These are phyloP conservation scores for Pelargonium australe DNA, from an alignment of 441 rosid genomes.

Conservation along the genomic window DNA sequence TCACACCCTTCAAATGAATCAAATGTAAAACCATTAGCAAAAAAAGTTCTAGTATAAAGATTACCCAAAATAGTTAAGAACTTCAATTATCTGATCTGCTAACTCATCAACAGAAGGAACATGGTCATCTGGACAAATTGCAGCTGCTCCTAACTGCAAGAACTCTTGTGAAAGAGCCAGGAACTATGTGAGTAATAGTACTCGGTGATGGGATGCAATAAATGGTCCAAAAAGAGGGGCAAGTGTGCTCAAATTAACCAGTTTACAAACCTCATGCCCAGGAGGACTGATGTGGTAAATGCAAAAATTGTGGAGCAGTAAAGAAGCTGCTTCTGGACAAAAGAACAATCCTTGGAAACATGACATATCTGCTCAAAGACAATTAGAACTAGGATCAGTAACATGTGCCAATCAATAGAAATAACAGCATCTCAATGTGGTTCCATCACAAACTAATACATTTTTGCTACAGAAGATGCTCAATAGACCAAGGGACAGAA, in stretches of 20 bases:
- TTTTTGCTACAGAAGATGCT: neutral
- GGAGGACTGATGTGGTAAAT: constrained; percentile 89
- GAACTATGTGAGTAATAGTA: constrained; percentile 36
- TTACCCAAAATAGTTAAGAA: constrained; percentile 89
- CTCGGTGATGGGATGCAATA: constrained; percentile 10
- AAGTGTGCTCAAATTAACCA: constrained; percentile 20
- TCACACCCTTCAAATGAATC: neutral
- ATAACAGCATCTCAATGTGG: neutral
- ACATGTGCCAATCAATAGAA: neutral
- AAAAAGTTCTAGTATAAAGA: constrained; percentile 4
- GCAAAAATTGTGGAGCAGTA: constrained; percentile 91
- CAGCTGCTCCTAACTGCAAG: constrained; percentile 92
- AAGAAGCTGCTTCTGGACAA: constrained; percentile 84
- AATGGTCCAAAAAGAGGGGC: constrained; percentile 7
- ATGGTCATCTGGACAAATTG: constrained; percentile 46
- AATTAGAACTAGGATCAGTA: constrained; percentile 11
- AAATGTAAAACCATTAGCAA: neutral
- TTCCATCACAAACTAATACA: neutral
- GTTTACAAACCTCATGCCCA: constrained; percentile 83
- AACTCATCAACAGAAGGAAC: constrained; percentile 74
- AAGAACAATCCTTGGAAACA: constrained; percentile 86
- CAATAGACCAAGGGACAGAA: neutral
- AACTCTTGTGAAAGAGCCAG: constrained; percentile 48
- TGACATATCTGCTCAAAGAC: constrained; percentile 55
- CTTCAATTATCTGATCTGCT: constrained; percentile 80